phyloP scores from a whole-genome alignment of 2,329 filamentous ascomycete species.

The Periconia digitata region DNA sequence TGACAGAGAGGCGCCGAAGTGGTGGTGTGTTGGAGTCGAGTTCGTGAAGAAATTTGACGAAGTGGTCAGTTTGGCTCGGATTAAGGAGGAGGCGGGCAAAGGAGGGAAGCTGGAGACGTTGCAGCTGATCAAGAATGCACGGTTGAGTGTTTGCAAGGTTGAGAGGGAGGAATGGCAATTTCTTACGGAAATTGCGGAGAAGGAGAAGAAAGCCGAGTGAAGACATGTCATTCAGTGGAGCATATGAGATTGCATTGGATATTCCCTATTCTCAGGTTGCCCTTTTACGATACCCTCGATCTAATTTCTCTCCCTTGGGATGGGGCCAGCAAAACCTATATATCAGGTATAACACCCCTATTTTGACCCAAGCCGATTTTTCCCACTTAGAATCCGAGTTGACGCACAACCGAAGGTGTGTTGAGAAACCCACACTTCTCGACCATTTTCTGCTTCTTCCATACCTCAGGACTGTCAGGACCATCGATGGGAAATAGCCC shows the following conservation, averaged over 20 bases:
- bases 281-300: neutral
- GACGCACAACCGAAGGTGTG: constrained; percentile 46
- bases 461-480: constrained; percentile 24
- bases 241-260: too few relatives aligned
- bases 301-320: neutral
- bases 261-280: neutral
- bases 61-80: constrained; percentile 69
- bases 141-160: constrained; percentile 78
- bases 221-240: too few relatives aligned
- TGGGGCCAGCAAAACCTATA: neutral
- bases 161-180: constrained; percentile 65
- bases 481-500: constrained; percentile 48
- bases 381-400: constrained; percentile 24
- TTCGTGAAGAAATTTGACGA: constrained; percentile 81
- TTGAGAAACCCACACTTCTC: constrained; percentile 54
- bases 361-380: neutral
- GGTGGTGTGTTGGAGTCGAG: constrained; percentile 86
- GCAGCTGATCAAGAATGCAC: constrained; percentile 80
- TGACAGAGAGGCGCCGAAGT: constrained; percentile 69
- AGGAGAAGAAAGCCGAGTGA: neutral
- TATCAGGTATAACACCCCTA: neutral
- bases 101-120: constrained; percentile 67
- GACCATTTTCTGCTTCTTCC: constrained; percentile 44
- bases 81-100: constrained; percentile 63
- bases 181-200: constrained; percentile 45